Percentiles rank a stretch among this genome's conserved stretches.
Evolutionary conservation across 2,329 filamentous ascomycete genomes (phyloP).

Genomic region (Pseudogymnoascus sp.): DNA sequence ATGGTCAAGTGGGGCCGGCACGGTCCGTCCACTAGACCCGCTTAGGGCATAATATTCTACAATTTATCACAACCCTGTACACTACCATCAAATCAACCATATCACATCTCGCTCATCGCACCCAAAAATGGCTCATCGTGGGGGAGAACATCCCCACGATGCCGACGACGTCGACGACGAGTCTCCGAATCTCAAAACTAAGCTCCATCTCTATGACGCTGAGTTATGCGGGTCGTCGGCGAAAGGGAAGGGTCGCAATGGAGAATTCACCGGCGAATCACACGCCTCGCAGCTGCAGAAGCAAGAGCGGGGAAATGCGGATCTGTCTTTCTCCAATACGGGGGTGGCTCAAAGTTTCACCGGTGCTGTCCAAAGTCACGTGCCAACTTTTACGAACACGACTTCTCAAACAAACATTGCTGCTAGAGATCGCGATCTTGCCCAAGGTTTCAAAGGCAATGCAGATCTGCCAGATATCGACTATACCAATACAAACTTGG

Average conservation of each 20-base stretch:
- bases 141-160: not conserved
- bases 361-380: conserved; percentile 20
- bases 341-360: conserved; percentile 21
- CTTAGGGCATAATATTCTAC: not conserved
- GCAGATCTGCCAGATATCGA: not conserved
- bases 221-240: not conserved
- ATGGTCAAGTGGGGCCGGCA: not conserved
- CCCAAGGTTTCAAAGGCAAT: conserved; percentile 12
- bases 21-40: not conserved
- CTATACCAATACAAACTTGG: conserved; percentile 7
- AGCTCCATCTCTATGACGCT: conserved; percentile 22
- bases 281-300: conserved; percentile 16
- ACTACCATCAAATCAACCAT: not conserved
- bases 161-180: conserved; percentile 20
- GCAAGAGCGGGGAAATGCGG: conserved; percentile 14
- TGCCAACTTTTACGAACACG: conserved; percentile 9
- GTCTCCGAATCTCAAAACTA: conserved; percentile 17
- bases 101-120: not conserved
- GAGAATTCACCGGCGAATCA: conserved; percentile 12
- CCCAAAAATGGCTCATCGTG: not conserved
- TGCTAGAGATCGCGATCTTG: conserved; percentile 15
- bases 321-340: conserved; percentile 14
- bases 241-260: conserved; percentile 14
- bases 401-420: conserved; percentile 15
- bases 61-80: not conserved